phyloP scores from a whole-genome alignment of 768 basidiomycete species.

The Grammothele lineata region DNA sequence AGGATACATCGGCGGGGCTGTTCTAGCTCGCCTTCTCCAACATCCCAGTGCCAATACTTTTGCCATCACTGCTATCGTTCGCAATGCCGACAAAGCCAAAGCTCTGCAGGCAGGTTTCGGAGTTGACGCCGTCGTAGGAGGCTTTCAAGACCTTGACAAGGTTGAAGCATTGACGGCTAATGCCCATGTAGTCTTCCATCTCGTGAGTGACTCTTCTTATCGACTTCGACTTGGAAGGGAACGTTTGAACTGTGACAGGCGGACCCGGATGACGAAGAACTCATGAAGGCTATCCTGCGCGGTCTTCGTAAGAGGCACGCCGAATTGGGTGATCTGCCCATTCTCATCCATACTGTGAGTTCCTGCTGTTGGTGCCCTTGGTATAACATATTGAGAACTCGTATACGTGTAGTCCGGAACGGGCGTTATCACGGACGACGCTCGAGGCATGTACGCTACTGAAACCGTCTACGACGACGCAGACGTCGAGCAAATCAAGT shows the following conservation, averaged over 20 bases:
- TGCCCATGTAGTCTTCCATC: slow-evolving; percentile 35
- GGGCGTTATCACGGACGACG: slow-evolving; percentile 43
- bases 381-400: too few species aligned
- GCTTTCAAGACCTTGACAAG: slow-evolving; percentile 31
- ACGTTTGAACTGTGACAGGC: slow-evolving; percentile 26
- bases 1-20: slow-evolving; percentile 58
- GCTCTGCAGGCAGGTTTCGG: slow-evolving; percentile 18
- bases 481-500: slow-evolving; percentile 41
- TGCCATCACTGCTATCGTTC: slow-evolving; percentile 43
- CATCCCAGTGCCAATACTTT: slow-evolving; percentile 41
- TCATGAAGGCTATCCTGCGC: slow-evolving; percentile 42
- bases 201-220: slow-evolving; percentile 4
- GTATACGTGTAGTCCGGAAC: slow-evolving; percentile 7
- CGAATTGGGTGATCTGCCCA: slow-evolving; percentile 37
- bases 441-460: slow-evolving; percentile 35
- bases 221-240: not conserved
- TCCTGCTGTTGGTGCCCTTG: not conserved
- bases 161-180: slow-evolving; percentile 37
- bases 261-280: slow-evolving; percentile 43
- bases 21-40: slow-evolving; percentile 42
- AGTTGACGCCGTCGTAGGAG: slow-evolving; percentile 20
- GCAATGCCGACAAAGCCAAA: slow-evolving; percentile 36
- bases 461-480: slow-evolving; percentile 49
- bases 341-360: slow-evolving; percentile 60
- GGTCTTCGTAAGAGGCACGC: slow-evolving; percentile 48